These are phyloP conservation scores for Trichothecium sympodiale DNA, from an alignment of 2,329 filamentous ascomycete species.

Conservation along the genomic window DNA sequence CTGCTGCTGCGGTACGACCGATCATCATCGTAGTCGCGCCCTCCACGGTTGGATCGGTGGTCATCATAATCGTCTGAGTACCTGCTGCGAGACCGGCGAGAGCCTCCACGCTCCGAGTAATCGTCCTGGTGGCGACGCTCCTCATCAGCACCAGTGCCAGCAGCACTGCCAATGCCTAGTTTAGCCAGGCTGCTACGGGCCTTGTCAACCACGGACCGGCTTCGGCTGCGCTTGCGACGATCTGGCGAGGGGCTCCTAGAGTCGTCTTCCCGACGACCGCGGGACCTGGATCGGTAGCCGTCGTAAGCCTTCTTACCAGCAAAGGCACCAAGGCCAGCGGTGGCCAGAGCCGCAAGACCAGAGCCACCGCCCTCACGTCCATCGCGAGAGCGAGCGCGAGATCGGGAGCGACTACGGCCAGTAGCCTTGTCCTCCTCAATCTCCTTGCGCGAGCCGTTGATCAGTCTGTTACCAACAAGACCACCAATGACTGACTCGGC, in stretches of 20 bases:
- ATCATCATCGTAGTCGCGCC: conserved; percentile 32
- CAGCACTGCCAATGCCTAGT: conserved; percentile 44
- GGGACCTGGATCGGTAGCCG: conserved; percentile 36
- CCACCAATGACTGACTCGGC: conserved; percentile 83
- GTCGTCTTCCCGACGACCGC: conserved; percentile 38
- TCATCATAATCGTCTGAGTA: conserved; percentile 34
- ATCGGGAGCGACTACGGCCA: conserved; percentile 59
- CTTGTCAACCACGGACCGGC: conserved; percentile 54
- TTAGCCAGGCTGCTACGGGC: conserved; percentile 51
- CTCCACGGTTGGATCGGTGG: conserved; percentile 24
- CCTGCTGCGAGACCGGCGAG: conserved; percentile 23
- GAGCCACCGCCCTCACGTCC: conserved; percentile 31
- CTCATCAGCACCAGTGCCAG: conserved; percentile 25
- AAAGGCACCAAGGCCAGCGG: conserved; percentile 49
- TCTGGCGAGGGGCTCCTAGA: conserved; percentile 28
- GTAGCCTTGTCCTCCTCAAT: conserved; percentile 50
- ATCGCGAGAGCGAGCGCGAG: conserved; percentile 41
- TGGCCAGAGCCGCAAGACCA: conserved; percentile 52
- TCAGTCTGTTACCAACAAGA: conserved; percentile 71
- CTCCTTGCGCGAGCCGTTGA: conserved; percentile 65
- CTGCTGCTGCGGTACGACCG: conserved; percentile 28
- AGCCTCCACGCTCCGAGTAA: conserved; percentile 25
- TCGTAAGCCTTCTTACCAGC: conserved; percentile 50
- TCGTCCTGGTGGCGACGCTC: conserved; percentile 31
- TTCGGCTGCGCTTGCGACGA: conserved; percentile 40